Evolutionary conservation across 169 alveolate species (phyloP), one percentile per base, ranked within the genome.

Genomic region (Eimeria acervulina): DNA sequence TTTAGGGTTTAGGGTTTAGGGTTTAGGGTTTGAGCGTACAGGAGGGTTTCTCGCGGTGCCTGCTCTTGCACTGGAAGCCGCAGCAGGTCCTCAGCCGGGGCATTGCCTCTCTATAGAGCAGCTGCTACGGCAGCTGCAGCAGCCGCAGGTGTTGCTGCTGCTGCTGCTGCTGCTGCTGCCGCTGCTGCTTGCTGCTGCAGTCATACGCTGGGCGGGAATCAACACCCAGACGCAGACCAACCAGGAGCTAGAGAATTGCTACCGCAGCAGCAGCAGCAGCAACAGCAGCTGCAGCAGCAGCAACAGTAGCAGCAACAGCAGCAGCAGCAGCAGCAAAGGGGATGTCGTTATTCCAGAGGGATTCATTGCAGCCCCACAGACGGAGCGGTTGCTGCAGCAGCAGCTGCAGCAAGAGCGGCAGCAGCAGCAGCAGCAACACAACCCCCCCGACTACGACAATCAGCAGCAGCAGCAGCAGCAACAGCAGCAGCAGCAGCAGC

Each of bases 191-290:
- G 55, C 55, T 47, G 55, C 55, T 47, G 44, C 28, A 19, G 63
- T 12, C 21, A 40, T 78, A 10, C 55, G 88, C 23, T 8, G 88
- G 6, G 21, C 88, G 13, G 63, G 42, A 23, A 40, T 36, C 63
- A 33, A 17, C 83, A 12, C 6, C 83, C 21, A 78, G 61, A 15
- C 31, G 33, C 63, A 78, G 63, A 31, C 5, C 51, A n/a, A 72
- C 44, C 44, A 72, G 47, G 26, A 31, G 44, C 13, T 8, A 19
- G 33, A 19, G 15, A 31, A 33, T 5, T 28, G 33, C 83, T 31
- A 31, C 83, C 31, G 88, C 61, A 78, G 88, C 63, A 78, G 88
- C 88, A 78, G 88, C 88, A 78, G 88, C 55, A 78, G 38, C 63
- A 42, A 21, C 88, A 42, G 66, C 88, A 42, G 42, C 66, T 36